A percentile compares a stretch with the other conserved stretches of the same genome.
These are phyloP conservation scores for Plicaturopsis crispa DNA, from an alignment of 768 basidiomycete genomes.

Conservation along the genomic window DNA sequence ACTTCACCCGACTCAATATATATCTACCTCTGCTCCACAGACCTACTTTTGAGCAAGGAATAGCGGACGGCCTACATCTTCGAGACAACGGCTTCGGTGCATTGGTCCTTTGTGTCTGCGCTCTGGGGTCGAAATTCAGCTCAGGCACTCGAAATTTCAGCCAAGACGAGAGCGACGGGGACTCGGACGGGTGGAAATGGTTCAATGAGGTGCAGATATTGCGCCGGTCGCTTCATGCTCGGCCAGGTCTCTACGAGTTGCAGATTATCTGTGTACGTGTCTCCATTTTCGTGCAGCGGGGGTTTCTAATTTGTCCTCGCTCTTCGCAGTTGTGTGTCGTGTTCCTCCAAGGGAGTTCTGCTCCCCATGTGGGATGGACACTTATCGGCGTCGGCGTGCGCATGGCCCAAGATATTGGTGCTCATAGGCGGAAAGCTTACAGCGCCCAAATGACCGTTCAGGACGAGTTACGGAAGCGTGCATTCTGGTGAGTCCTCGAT, in stretches of 20 bases:
- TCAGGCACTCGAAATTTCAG: conserved; percentile 33
- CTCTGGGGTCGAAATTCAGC: conserved; percentile 34
- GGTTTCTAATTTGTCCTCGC: conserved; percentile 12
- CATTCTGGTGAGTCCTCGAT: conserved; percentile 45
- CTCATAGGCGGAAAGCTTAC: conserved; percentile 33
- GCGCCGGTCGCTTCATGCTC: conserved; percentile 46
- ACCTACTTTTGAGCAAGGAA: conserved; percentile 30
- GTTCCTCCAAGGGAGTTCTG: conserved; percentile 16
- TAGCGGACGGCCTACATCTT: conserved; percentile 27
- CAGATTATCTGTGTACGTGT: conserved; percentile 57
- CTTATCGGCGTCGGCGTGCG: conserved; percentile 51
- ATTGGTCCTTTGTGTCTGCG: conserved; percentile 49
- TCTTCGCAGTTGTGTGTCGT: conserved; percentile 13
- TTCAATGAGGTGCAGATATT: conserved; percentile 43
- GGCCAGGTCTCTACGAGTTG: conserved; percentile 59
- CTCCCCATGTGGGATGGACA: conserved; percentile 24
- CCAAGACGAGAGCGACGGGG: conserved; percentile 13
- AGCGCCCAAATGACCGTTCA: conserved; percentile 26
- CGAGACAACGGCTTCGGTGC: conserved; percentile 37
- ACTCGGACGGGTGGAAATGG: conserved; percentile 35
- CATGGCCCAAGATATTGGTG: conserved; percentile 52
- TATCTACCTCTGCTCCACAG: conserved; percentile 33
- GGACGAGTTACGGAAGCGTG: conserved; percentile 54
- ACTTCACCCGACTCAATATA: conserved; percentile 29
- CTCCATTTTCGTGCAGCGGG: conserved; percentile 10